Evolutionary conservation across 75 land plant species (phyloP).

Genomic region (Adiantum capillusveneris): DNA sequence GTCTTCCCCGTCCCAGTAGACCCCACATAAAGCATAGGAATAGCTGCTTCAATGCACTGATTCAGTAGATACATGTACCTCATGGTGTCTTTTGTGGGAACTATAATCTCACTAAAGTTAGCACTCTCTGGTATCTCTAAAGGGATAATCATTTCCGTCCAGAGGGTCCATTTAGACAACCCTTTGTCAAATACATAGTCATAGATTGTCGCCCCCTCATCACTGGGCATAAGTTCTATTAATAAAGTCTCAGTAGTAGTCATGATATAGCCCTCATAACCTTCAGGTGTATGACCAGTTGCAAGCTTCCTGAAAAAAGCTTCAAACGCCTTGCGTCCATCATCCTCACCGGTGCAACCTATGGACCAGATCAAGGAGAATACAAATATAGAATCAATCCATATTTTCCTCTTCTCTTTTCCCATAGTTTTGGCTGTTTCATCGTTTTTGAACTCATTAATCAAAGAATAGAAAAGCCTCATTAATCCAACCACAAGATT

Average conservation of each 20-base stretch:
- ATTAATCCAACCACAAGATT: slow-evolving; percentile 24
- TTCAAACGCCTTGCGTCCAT: slow-evolving; percentile 26
- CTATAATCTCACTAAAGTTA: slow-evolving; percentile 24
- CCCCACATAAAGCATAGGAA: slow-evolving; percentile 26
- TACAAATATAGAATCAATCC: slow-evolving; percentile 32
- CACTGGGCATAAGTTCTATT: slow-evolving; percentile 19
- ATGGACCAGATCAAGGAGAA: slow-evolving; percentile 37
- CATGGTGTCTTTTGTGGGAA: slow-evolving; percentile 34
- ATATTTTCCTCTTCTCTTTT: slow-evolving; percentile 18
- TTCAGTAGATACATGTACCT: slow-evolving; percentile 30
- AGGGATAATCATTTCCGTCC: slow-evolving; percentile 30
- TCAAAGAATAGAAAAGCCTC: slow-evolving; percentile 24
- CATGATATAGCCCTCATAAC: slow-evolving; percentile 18
- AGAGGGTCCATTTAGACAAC: slow-evolving; percentile 23
- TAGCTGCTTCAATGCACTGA: slow-evolving; percentile 17
- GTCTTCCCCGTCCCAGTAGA: slow-evolving; percentile 37
- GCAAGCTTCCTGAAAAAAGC: slow-evolving; percentile 18
- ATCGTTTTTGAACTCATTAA: slow-evolving; percentile 27
- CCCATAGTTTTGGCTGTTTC: slow-evolving; percentile 27
- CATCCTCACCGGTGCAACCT: slow-evolving; percentile 32
- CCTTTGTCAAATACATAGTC: slow-evolving; percentile 32
- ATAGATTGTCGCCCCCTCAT: slow-evolving; percentile 17
- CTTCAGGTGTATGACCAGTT: slow-evolving; percentile 16
- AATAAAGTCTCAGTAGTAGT: slow-evolving; percentile 12
- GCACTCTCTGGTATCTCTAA: slow-evolving; percentile 20